Evolutionary conservation across 768 basidiomycete species (phyloP).

Genomic region (Mycena metata): DNA sequence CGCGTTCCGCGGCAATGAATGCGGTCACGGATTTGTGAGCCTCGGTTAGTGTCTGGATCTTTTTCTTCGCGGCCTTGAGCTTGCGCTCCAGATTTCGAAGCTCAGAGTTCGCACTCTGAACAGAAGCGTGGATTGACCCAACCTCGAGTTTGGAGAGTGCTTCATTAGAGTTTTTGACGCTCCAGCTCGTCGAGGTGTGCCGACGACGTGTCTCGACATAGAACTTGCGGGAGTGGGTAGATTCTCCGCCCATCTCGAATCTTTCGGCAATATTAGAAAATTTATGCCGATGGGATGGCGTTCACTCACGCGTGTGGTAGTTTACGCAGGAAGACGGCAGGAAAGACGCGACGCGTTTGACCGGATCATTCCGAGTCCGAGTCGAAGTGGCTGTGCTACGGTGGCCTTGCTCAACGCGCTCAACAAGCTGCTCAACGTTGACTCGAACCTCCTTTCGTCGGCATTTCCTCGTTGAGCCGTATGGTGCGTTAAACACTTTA

Average conservation of each 20-base stretch:
- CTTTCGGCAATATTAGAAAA: not conserved
- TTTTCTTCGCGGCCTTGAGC: constrained; percentile 6
- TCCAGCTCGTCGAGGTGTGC: constrained; percentile 14
- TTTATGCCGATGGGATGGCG: not conserved
- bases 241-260: not conserved
- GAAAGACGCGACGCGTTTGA: constrained; percentile 25
- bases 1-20: constrained; percentile 20
- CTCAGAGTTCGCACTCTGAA: not conserved
- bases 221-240: not conserved
- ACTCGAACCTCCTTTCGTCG: not conserved
- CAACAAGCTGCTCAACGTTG: not conserved
- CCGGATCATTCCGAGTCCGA: constrained; percentile 1
- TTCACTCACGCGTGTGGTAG: not conserved
- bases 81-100: not conserved
- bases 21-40: not conserved
- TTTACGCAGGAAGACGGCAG: not conserved
- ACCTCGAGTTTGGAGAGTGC: constrained; percentile 24
- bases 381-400: not conserved
- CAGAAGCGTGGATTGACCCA: constrained; percentile 10
- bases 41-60: not conserved
- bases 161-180: constrained; percentile 16
- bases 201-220: constrained; percentile 13
- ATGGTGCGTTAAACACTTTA: not conserved
- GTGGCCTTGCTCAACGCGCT: not conserved
- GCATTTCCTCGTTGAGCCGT: too few species aligned